Evolutionary conservation across 768 basidiomycete species (phyloP).

Genomic region (Cystoderma amianthinum): DNA sequence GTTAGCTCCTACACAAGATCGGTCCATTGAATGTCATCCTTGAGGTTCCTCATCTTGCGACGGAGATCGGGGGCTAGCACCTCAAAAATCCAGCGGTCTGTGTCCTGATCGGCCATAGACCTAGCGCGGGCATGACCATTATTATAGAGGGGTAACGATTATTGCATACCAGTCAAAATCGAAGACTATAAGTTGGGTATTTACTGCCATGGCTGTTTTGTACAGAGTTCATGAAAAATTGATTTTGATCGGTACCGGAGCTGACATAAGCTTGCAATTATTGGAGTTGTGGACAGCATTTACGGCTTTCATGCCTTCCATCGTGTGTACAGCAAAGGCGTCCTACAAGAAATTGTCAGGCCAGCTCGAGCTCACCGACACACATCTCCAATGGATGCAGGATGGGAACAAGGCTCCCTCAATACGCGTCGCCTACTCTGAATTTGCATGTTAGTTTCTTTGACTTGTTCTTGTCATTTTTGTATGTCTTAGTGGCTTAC

Average conservation of each 20-base stretch:
- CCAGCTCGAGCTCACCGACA: conserved; percentile 65
- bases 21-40: conserved; percentile 76
- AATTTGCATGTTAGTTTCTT: conserved; percentile 51
- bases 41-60: conserved; percentile 66
- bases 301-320: conserved; percentile 55
- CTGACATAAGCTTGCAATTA: too few species aligned
- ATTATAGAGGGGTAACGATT: conserved; percentile 1
- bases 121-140: conserved; percentile 24
- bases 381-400: conserved; percentile 75
- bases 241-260: too few species aligned
- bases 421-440: conserved; percentile 53
- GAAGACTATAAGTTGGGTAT: conserved; percentile 77
- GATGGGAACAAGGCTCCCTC: conserved; percentile 60
- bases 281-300: too few species aligned
- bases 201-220: conserved; percentile 19
- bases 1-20: conserved; percentile 74
- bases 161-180: conserved; percentile 88
- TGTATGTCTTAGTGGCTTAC: conserved; percentile 9
- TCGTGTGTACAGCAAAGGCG: conserved; percentile 66
- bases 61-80: conserved; percentile 83
- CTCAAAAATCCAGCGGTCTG: conserved; percentile 89
- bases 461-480: conserved; percentile 7
- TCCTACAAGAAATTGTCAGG: conserved; percentile 82
- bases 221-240: too few species aligned
- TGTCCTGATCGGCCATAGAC: conserved; percentile 94